Evolutionary conservation across 495 filamentous ascomycete genomes (phyloP), one percentile per base, ranked within the genome.

Genomic region (Chaetomidium leptoderma): DNA sequence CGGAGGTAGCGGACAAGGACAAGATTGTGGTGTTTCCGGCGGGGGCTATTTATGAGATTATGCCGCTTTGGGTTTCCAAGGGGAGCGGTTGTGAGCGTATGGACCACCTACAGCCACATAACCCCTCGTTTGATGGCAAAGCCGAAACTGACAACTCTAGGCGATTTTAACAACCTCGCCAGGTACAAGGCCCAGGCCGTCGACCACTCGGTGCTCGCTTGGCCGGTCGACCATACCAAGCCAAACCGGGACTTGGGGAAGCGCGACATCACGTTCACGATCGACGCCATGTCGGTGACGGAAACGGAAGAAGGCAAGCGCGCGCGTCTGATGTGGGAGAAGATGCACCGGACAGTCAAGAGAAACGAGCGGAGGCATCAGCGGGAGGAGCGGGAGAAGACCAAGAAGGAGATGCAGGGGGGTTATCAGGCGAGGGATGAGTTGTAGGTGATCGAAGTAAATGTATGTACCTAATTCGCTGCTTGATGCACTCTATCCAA

Each of bases 21-120:
- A 70, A 69, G 66, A 71, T 73, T 4, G 57, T 72, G 19, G 66
- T 72, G 40, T 72, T 70, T 30, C 59, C 70, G 1, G 67, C 62
- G 6, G 69, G 63, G 10, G 60, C 64, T 0, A 44, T 70, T 7
- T 73, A 73, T 32, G 69, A 72, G 36, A 66, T 67, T 30, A 21
- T 67, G 44, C 70, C 70, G 3, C 54, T 73, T 1, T 73, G 67
- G 64, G 67, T 70, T 19, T 52, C 69, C 6, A 54, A 64, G 44
- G 63, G 63, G 3, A 72, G 69, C 52, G 62, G 53, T 26, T 73
- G 70, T 32, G 67, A 73, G 52, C 57, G 70, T 70, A 57, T 63
- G 70, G 62, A 23, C 16, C 53, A 4, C n/a, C n/a, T 21, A n/a
- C n/a, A n/a, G n/a, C n/a, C n/a, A n/a, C n/a, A n/a, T n/a, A n/a